Percentiles rank a stretch among this genome's conserved stretches.
phyloP scores from a whole-genome alignment of 2,329 filamentous ascomycete species.

The Monilinia laxa region DNA sequence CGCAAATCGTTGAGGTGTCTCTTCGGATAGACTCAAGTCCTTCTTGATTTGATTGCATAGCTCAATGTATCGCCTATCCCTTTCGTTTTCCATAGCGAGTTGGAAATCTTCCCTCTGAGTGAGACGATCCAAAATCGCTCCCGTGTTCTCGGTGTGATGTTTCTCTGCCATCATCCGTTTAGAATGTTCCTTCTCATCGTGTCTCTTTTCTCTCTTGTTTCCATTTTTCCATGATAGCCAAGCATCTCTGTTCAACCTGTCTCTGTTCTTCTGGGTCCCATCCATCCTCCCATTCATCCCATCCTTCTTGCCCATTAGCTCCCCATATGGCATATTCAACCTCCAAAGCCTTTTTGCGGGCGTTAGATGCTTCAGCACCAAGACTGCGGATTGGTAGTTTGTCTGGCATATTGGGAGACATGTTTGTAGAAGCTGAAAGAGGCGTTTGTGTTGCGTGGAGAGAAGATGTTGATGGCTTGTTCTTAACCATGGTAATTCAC shows the following conservation, averaged over 20 bases:
- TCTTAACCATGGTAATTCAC: slow-evolving; percentile 1
- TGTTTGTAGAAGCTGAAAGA: not conserved
- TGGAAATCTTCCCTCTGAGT: not conserved
- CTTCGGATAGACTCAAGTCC: not conserved
- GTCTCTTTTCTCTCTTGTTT: too few relatives aligned
- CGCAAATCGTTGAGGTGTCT: not conserved
- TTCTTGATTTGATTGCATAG: not conserved
- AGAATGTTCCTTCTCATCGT: too few relatives aligned
- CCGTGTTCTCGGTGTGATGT: not conserved
- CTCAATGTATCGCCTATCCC: not conserved
- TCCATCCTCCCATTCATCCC: too few relatives aligned
- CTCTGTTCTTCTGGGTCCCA: too few relatives aligned
- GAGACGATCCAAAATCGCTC: not conserved
- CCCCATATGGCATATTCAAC: too few relatives aligned
- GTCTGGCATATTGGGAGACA: not conserved
- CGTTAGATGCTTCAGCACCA: not conserved
- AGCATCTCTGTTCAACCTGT: too few relatives aligned
- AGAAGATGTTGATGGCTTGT: not conserved
- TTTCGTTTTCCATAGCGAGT: too few relatives aligned
- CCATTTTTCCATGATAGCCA: too few relatives aligned
- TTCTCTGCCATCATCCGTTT: not conserved
- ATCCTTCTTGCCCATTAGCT: too few relatives aligned
- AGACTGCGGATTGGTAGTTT: slow-evolving; percentile 10
- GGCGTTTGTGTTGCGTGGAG: not conserved
- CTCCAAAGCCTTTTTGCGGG: too few relatives aligned